Conservation (phyloP, 768 basidiomycete genomes). For the Podaxis mareebaensis region DNA sequence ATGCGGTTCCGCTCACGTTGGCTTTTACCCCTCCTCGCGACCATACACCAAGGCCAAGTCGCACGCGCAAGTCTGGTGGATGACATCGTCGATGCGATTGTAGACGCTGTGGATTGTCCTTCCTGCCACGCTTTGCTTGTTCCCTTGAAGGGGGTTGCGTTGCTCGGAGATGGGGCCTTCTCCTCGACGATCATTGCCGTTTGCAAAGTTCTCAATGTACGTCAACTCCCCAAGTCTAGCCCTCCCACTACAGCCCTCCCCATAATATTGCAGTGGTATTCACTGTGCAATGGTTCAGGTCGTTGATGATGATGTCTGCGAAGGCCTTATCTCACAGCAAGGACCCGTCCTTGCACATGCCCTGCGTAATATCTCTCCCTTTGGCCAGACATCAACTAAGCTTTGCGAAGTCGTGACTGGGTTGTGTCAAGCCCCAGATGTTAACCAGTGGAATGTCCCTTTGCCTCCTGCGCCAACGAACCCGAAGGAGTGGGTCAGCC, state of each 20-base stretch:
- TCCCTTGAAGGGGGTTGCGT: slow-evolving; percentile 46
- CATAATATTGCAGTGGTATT: neutral
- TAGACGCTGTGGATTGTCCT: slow-evolving; percentile 46
- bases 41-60: neutral
- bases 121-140: slow-evolving; percentile 53
- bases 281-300: slow-evolving; percentile 29
- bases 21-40: neutral
- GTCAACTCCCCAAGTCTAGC: slow-evolving; percentile 5
- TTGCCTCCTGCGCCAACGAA: slow-evolving; percentile 42
- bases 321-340: slow-evolving; percentile 48
- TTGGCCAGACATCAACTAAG: slow-evolving; percentile 49
- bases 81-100: slow-evolving; percentile 43
- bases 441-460: slow-evolving; percentile 42
- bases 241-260: neutral
- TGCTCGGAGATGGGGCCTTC: slow-evolving; percentile 49
- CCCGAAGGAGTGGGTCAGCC: slow-evolving; percentile 33
- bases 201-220: slow-evolving; percentile 45
- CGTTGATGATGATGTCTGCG: slow-evolving; percentile 60
- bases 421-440: slow-evolving; percentile 49
- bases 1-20: neutral
- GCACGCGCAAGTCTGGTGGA: slow-evolving; percentile 33
- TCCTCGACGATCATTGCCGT: slow-evolving; percentile 41
- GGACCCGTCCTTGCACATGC: slow-evolving; percentile 60
- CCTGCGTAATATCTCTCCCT: slow-evolving; percentile 46
- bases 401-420: slow-evolving; percentile 57